These are phyloP conservation scores for Phaeosphaeriaceae sp. DNA, from an alignment of 2,329 filamentous ascomycete species.

Conservation along the genomic window DNA sequence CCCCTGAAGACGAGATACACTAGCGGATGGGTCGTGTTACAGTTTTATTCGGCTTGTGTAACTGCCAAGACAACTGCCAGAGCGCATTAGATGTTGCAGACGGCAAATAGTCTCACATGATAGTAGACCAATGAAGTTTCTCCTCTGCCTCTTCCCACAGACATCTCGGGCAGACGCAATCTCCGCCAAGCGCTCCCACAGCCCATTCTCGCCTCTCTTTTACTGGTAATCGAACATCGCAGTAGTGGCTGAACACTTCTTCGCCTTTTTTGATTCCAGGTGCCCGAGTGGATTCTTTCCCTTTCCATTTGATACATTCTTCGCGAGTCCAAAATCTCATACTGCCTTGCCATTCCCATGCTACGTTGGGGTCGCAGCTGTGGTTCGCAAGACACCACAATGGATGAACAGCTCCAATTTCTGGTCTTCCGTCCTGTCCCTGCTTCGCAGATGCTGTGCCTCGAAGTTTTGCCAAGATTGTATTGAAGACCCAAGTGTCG, in stretches of 20 bases:
- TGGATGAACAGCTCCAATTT: constrained; percentile 91
- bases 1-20: too few species aligned
- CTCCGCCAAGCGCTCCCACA: constrained; percentile 82
- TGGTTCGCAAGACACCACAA: constrained; percentile 98
- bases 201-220: constrained; percentile 88
- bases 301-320: constrained; percentile 60
- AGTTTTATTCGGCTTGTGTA: too few species aligned
- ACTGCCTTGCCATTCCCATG: constrained; percentile 87
- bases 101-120: too few species aligned
- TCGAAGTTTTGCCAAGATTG: constrained; percentile 88
- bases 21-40: too few species aligned
- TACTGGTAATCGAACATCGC: constrained; percentile 80
- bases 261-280: constrained; percentile 77
- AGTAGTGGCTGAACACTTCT: constrained; percentile 94
- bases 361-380: constrained; percentile 92
- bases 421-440: constrained; percentile 76
- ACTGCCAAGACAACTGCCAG: too few species aligned
- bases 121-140: background rate
- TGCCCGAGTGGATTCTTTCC: constrained; percentile 33
- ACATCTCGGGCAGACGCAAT: constrained; percentile 86
- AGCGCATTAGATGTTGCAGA: too few species aligned
- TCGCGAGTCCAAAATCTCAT: constrained; percentile 73
- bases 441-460: constrained; percentile 84
- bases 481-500: constrained; percentile 87
- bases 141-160: constrained; percentile 64